These are phyloP conservation scores for Rhynchosporium agropyri DNA, from an alignment of 2,329 filamentous ascomycete genomes.

Conservation along the genomic window DNA sequence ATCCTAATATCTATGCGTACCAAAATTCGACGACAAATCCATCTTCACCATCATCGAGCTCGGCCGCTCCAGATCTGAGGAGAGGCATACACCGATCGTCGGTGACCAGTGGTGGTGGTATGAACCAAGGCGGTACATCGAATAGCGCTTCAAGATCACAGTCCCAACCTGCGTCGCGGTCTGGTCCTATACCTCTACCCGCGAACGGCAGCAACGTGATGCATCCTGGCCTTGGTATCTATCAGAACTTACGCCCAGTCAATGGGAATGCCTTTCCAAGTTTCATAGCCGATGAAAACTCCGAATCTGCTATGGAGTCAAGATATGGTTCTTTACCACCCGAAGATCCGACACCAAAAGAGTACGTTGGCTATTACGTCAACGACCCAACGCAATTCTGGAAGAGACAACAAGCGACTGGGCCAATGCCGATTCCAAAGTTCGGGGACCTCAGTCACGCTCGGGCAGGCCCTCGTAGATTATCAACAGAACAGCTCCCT, in stretches of 20 bases:
- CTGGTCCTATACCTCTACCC: constrained; percentile 42
- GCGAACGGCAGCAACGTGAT: constrained; percentile 45
- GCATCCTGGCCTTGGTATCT: constrained; percentile 43
- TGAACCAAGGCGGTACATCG: constrained; percentile 47
- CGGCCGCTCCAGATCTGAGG: constrained; percentile 55
- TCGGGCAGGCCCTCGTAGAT: constrained; percentile 30
- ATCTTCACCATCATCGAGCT: constrained; percentile 55
- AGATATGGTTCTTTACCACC: constrained; percentile 28
- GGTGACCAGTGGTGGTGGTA: constrained; percentile 55
- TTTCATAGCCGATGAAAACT: constrained; percentile 57
- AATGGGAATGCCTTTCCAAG: constrained; percentile 57
- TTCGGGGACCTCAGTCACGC: constrained; percentile 40
- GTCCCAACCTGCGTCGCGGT: constrained; percentile 62
- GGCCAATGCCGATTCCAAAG: constrained; percentile 38
- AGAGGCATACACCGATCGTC: constrained; percentile 59
- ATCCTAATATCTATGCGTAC: constrained; percentile 51
- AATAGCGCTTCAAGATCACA: constrained; percentile 64
- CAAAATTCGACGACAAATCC: constrained; percentile 57
- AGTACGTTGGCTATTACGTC: constrained; percentile 43
- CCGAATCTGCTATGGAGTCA: constrained; percentile 30
- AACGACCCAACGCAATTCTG: constrained; percentile 34
- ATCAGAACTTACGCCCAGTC: constrained; percentile 38
- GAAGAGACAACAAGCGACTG: constrained; percentile 33
- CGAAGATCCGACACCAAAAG: constrained; percentile 38
- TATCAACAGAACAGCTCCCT: constrained; percentile 42